A percentile compares a stretch with the other conserved stretches of the same genome.
Evolutionary conservation across 2,329 filamentous ascomycete species (phyloP).

Genomic region (Shiraia sp.): DNA sequence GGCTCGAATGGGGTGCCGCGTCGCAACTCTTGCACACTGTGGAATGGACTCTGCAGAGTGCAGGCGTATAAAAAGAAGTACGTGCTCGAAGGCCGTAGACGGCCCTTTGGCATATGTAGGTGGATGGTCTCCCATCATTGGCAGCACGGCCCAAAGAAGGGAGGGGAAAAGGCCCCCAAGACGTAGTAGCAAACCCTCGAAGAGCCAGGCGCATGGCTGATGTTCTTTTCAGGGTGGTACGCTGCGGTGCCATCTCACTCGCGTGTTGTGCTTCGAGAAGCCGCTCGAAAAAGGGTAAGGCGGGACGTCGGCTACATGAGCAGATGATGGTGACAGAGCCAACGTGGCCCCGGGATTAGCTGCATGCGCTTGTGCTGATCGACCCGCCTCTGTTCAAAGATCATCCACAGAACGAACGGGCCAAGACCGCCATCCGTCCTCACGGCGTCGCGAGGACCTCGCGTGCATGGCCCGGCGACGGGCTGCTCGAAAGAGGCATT

Average conservation of each 20-base stretch:
- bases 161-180: too few relatives aligned
- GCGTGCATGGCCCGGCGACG: slow-evolving; percentile 34
- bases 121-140: slow-evolving; percentile 20
- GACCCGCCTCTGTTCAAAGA: slow-evolving; percentile 43
- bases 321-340: slow-evolving; percentile 32
- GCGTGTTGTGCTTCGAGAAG: slow-evolving; percentile 30
- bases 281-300: slow-evolving; percentile 6
- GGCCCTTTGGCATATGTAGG: slow-evolving; percentile 21
- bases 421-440: slow-evolving; percentile 44
- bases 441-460: slow-evolving; percentile 35
- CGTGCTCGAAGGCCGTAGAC: too few relatives aligned
- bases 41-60: too few relatives aligned
- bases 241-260: slow-evolving; percentile 20
- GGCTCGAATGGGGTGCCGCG: too few relatives aligned
- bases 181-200: too few relatives aligned
- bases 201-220: too few relatives aligned
- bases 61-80: too few relatives aligned
- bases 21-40: too few relatives aligned
- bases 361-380: slow-evolving; percentile 47
- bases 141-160: too few relatives aligned
- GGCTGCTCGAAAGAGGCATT: slow-evolving; percentile 34
- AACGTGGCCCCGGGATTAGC: slow-evolving; percentile 47
- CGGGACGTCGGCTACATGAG: slow-evolving; percentile 22
- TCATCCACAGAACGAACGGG: slow-evolving; percentile 42
- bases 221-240: slow-evolving; percentile 12